These are phyloP conservation scores for Glomus cerebriforme DNA, from an alignment of 192 early-diverging fungal species.

Conservation along the genomic window DNA sequence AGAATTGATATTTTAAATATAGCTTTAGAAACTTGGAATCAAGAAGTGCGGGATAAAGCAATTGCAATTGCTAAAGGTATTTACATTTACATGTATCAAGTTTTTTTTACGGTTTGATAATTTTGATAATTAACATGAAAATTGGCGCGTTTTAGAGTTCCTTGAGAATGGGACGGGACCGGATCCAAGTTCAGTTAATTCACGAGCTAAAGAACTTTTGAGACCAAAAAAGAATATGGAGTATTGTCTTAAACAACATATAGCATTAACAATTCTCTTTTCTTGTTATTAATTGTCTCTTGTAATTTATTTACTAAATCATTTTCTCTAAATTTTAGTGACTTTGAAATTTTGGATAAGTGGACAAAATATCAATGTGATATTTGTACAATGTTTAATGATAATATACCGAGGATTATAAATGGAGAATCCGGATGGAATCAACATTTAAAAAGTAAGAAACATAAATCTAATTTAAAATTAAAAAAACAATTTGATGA, in stretches of 20 bases:
- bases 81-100: not conserved
- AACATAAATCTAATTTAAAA: constrained; percentile 58
- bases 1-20: not conserved
- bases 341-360: constrained; percentile 35
- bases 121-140: not conserved
- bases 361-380: constrained; percentile 75
- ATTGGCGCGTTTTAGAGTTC: not conserved
- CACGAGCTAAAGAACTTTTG: constrained; percentile 43
- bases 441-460: constrained; percentile 68
- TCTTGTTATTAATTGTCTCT: constrained; percentile 15
- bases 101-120: not conserved
- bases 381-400: constrained; percentile 57
- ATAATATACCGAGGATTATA: constrained; percentile 46
- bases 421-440: constrained; percentile 78
- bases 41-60: constrained; percentile 55
- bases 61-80: constrained; percentile 56
- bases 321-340: constrained; percentile 13
- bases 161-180: constrained; percentile 12
- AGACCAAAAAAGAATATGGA: constrained; percentile 35
- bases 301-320: constrained; percentile 35
- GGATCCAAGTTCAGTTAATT: constrained; percentile 27
- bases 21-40: constrained; percentile 58
- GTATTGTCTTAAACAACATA: constrained; percentile 31
- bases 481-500: constrained; percentile 39
- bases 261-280: not conserved